Evolutionary conservation across 148 eudicot genomes (phyloP).

Genomic region (Gaultheria prostrata): DNA sequence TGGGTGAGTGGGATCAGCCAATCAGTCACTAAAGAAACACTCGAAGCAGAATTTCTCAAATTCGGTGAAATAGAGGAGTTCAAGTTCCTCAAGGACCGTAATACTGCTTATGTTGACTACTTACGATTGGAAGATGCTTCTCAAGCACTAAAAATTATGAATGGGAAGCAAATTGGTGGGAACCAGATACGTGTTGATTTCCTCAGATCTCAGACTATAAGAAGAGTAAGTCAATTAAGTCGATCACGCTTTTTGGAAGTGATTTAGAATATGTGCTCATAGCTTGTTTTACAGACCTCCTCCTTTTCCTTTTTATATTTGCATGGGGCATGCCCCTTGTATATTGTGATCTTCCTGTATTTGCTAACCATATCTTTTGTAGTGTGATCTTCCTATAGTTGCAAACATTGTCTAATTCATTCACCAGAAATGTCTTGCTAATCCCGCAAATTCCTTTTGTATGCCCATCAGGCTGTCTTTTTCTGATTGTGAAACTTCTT

Average conservation of each 20-base stretch:
- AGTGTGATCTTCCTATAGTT: background rate
- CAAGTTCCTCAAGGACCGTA: conserved; percentile 74
- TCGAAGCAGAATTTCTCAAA: conserved; percentile 68
- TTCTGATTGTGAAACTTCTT: background rate
- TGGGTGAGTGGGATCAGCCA: conserved; percentile 87
- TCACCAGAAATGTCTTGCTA: background rate
- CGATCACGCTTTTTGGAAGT: conserved; percentile 2
- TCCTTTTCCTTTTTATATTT: background rate
- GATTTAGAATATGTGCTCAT: background rate
- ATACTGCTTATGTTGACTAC: conserved; percentile 74
- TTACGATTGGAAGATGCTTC: conserved; percentile 74
- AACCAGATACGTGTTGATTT: conserved; percentile 77
- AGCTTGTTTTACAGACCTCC: background rate
- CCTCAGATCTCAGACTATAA: conserved; percentile 67
- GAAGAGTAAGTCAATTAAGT: conserved; percentile 50
- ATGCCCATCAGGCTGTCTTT: background rate
- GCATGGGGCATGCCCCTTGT: background rate
- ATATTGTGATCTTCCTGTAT: background rate
- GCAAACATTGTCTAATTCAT: background rate
- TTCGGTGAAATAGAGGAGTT: conserved; percentile 84
- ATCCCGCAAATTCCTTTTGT: background rate
- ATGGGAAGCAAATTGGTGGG: conserved; percentile 68
- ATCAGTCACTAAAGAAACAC: conserved; percentile 61
- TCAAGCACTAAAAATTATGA: conserved; percentile 62
- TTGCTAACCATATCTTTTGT: background rate